Conservation (phyloP, 73 alveolate species). For the Paramecium primaurelia region DNA sequence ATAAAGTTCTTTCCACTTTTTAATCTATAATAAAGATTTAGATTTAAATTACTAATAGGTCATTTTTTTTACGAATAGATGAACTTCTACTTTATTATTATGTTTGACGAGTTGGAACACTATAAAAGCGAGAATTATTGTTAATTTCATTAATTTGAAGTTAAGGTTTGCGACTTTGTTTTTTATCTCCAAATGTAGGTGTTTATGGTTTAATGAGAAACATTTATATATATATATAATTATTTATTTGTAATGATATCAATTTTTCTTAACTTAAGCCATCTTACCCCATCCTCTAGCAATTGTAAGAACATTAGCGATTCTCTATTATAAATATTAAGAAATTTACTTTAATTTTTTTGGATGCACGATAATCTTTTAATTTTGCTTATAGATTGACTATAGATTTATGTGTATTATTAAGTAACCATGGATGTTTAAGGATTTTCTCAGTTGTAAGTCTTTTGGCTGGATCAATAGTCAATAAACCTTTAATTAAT, state of each 20-base stretch:
- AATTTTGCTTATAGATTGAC: constrained; percentile 77
- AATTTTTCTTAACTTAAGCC: constrained; percentile 10
- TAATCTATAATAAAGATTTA: neutral
- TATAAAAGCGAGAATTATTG: neutral
- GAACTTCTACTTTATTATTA: neutral
- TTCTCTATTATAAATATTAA: neutral
- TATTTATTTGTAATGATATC: neutral
- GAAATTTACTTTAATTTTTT: constrained; percentile 33
- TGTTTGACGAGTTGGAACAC: neutral
- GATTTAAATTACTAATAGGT: neutral
- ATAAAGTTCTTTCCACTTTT: neutral
- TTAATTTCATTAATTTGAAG: neutral
- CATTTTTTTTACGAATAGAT: neutral
- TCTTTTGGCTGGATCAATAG: constrained; percentile 79
- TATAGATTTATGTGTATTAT: constrained; percentile 81
- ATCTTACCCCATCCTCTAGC: constrained; percentile 25
- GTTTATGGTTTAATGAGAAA: neutral
- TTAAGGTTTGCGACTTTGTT: neutral
- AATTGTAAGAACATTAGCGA: neutral
- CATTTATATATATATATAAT: neutral
- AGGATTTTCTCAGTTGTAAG: constrained; percentile 66
- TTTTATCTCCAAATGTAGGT: neutral
- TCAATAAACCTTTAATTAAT: constrained; percentile 69
- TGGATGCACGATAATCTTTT: constrained; percentile 74
- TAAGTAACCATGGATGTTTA: constrained; percentile 82